These are phyloP conservation scores for Ilex aquifolium DNA, from an alignment of 257 asterid species.

Conservation along the genomic window DNA sequence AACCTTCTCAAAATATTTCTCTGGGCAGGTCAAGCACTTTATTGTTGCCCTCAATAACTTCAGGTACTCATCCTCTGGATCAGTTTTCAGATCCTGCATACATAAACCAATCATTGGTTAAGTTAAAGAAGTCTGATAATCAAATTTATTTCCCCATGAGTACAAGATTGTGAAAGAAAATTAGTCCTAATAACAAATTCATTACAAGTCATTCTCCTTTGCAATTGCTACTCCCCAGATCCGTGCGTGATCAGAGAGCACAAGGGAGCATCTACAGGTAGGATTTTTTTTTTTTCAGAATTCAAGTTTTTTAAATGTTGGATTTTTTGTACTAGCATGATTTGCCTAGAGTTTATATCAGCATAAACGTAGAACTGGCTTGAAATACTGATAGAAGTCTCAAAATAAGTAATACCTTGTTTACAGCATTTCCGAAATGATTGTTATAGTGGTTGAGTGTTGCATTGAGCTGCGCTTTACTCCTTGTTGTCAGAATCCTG, in stretches of 20 bases:
- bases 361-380: no score
- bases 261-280: no score
- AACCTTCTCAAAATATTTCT: slow-evolving; percentile 64
- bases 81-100: slow-evolving; percentile 63
- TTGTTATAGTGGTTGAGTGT: slow-evolving; percentile 73
- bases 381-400: no score
- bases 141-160: neutral
- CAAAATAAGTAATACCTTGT: slow-evolving; percentile 41
- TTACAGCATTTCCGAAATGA: slow-evolving; percentile 62
- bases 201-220: no score
- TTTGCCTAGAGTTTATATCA: no score
- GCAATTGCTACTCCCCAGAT: no score
- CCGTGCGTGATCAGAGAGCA: no score
- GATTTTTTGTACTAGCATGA: no score
- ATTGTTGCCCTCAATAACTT: slow-evolving; percentile 59
- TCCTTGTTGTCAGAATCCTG: slow-evolving; percentile 72
- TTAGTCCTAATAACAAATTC: no score
- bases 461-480: slow-evolving; percentile 91
- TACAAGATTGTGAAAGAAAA: no score
- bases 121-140: neutral
- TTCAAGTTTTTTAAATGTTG: no score
- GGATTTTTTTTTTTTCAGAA: no score
- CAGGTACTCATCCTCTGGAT: slow-evolving; percentile 52
- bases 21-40: slow-evolving; percentile 69
- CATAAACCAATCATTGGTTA: neutral